Conservation (phyloP, 345 rosid genomes). For the Gossypium thurberi region DNA sequence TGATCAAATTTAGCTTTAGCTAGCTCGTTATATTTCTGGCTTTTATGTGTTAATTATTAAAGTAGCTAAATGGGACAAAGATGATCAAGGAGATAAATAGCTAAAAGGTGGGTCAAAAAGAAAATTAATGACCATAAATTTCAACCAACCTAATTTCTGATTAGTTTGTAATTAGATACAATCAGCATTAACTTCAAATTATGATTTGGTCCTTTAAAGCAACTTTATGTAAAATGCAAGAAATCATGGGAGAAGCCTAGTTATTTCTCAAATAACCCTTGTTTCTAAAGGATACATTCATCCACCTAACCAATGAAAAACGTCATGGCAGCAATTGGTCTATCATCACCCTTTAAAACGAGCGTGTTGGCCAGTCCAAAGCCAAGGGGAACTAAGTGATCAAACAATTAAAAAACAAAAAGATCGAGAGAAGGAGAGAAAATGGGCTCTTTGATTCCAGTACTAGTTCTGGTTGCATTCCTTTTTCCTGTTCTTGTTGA, state of each 20-base stretch:
- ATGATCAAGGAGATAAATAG: neutral
- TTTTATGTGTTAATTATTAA: neutral
- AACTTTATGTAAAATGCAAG: constrained; percentile 36
- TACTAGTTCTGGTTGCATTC: constrained; percentile 33
- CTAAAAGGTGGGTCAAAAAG: neutral
- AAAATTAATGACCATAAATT: neutral
- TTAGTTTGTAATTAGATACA: constrained; percentile 4
- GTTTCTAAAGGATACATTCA: constrained; percentile 36
- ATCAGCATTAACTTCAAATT: neutral
- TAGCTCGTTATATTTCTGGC: neutral
- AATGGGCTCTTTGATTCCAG: constrained; percentile 31
- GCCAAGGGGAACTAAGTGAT: constrained; percentile 1
- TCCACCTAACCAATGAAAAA: constrained; percentile 53
- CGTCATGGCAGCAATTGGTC: constrained; percentile 45
- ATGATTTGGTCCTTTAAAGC: neutral
- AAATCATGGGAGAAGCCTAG: constrained; percentile 14
- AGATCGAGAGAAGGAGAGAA: neutral
- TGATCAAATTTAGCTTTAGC: neutral
- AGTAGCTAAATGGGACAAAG: neutral
- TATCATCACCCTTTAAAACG: constrained; percentile 36
- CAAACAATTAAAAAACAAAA: neutral
- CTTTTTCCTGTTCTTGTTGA: constrained; percentile 43
- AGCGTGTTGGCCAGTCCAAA: constrained; percentile 32
- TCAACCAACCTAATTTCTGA: neutral
- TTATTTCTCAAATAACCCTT: constrained; percentile 27